Evolutionary conservation across 768 basidiomycete species (phyloP), one percentile per base, ranked within the genome.

Genomic region (Mrakia hoshinonis): DNA sequence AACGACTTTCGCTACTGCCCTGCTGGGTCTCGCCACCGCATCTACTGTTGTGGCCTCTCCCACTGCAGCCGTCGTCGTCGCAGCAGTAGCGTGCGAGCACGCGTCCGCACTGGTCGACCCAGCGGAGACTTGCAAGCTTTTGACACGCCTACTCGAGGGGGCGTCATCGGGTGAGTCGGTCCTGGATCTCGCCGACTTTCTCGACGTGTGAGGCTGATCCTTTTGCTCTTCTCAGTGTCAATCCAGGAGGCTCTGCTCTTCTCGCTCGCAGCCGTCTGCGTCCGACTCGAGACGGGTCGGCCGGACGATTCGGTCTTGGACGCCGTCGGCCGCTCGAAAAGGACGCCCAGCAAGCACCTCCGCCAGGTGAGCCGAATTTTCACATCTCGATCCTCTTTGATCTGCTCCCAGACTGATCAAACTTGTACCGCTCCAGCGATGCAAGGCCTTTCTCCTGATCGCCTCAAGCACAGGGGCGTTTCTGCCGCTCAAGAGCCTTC

Each of bases 171-270:
- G 31, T 36, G 31, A 66, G 64, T 48, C 43, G 34, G 7, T 18
- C 4, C 5, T 39, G 34, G 15, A 22, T 5, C n/a, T n/a, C n/a
- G 4, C 34, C 13, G 26, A 20, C 5, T 15, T 3, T 20, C 29
- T 15, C 18, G 55, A 18, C 29, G 55, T n/a, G n/a, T n/a, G n/a
- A n/a, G 4, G 29, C 31, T 60, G 29, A 34, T 4, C 31, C 18
- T 22, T 9, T n/a, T 46, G 15, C 26, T 34, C 22, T 22, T 34
- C 24, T 10, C 12, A 66, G 64, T 24, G 0, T 43, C 64, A 18
- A 46, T 66, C 48, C 64, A 66, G 34, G 64, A 66, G 49, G 64
- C 64, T 51, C 64, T 66, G 20, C 46, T 66, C 48, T 29, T 66
- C 64, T 48, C 64, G 0, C 46, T 66, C 48, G 46, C 22, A 12